Evolutionary conservation across 2,329 filamentous ascomycete genomes (phyloP).

Genomic region (Rhytidhysteron rufulum): DNA sequence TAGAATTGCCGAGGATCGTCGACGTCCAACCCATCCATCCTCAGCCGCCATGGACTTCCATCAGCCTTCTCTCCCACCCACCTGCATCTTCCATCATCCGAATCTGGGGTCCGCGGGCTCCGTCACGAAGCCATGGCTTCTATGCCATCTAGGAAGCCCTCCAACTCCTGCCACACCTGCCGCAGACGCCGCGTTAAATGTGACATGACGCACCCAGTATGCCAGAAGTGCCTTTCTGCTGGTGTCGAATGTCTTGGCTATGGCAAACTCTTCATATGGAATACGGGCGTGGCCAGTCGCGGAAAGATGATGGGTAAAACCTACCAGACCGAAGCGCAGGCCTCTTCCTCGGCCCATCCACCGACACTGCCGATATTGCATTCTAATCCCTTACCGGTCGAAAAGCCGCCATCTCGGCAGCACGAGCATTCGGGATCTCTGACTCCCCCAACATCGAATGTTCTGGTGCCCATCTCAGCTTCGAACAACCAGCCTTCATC

Average conservation of each 20-base stretch:
- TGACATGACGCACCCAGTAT: constrained; percentile 57
- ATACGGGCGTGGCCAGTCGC: constrained; percentile 49
- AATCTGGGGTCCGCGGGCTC: too few species aligned
- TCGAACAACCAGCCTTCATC: neutral
- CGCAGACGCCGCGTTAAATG: constrained; percentile 59
- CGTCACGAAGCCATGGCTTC: too few species aligned
- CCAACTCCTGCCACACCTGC: constrained; percentile 58
- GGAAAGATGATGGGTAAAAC: constrained; percentile 54
- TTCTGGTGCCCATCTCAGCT: neutral
- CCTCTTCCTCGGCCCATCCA: neutral
- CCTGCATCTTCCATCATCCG: too few species aligned
- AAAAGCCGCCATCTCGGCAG: neutral
- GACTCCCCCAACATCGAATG: neutral
- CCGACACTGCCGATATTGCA: neutral
- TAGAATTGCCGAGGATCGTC: too few species aligned
- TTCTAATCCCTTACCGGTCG: neutral
- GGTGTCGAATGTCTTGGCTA: constrained; percentile 61
- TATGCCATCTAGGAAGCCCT: too few species aligned
- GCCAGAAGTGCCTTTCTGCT: constrained; percentile 55
- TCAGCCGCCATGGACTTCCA: too few species aligned
- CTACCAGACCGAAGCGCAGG: constrained; percentile 29
- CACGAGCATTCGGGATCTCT: neutral
- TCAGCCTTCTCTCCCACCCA: too few species aligned
- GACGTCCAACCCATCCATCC: too few species aligned
- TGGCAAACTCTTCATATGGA: constrained; percentile 59